Conservation (phyloP, 352 stramenopile species). For the Phytophthora aleatoria region DNA sequence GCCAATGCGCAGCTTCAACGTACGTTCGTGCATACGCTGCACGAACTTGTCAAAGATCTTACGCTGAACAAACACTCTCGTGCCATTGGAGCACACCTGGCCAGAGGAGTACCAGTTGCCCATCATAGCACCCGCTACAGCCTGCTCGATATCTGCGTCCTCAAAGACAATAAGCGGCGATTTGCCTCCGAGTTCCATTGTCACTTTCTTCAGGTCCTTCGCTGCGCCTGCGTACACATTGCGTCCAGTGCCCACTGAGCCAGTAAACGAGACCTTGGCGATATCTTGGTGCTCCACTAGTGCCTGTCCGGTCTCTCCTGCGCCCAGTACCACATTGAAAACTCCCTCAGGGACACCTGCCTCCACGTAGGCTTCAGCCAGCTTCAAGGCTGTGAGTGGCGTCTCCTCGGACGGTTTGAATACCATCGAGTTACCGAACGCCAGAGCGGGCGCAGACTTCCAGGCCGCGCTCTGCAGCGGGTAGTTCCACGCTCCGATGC, state of each 20-base stretch:
- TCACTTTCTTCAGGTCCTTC: constrained; percentile 84
- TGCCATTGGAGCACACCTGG: constrained; percentile 92
- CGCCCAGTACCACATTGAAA: constrained; percentile 82
- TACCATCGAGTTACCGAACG: constrained; percentile 92
- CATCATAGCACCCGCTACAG: constrained; percentile 83
- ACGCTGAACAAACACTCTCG: constrained; percentile 89
- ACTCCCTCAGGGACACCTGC: constrained; percentile 74
- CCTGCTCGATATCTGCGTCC: constrained; percentile 82
- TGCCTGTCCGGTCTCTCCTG: constrained; percentile 55
- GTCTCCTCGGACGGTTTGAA: constrained; percentile 92
- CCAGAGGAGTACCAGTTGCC: constrained; percentile 89
- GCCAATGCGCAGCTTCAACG: constrained; percentile 75
- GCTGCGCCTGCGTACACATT: constrained; percentile 76
- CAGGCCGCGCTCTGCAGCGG: constrained; percentile 78
- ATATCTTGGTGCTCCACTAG: constrained; percentile 60
- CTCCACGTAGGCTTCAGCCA: constrained; percentile 72
- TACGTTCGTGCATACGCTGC: constrained; percentile 75
- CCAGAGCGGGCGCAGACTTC: constrained; percentile 82
- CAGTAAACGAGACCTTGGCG: constrained; percentile 89
- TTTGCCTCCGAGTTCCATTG: constrained; percentile 92
- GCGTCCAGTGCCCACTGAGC: constrained; percentile 71
- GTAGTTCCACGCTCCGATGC: constrained; percentile 88
- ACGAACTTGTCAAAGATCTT: constrained; percentile 87
- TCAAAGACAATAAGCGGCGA: constrained; percentile 89
- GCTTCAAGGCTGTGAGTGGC: constrained; percentile 68